phyloP scores from a whole-genome alignment of 176 grass and related monocot species.

The Carex parvula region DNA sequence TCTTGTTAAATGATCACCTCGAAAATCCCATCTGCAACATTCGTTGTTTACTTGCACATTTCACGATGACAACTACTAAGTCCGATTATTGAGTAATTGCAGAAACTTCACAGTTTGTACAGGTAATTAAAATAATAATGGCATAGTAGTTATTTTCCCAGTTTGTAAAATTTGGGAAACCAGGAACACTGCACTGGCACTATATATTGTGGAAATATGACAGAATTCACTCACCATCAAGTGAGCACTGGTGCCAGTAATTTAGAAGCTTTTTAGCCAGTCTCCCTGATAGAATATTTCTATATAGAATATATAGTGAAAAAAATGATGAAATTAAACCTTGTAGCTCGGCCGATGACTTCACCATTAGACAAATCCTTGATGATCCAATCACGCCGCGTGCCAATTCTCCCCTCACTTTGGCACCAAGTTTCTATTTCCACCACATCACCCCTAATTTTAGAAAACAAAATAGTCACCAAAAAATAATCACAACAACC shows the following conservation, averaged over 20 bases:
- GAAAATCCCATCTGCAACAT: neutral
- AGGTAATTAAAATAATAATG: neutral
- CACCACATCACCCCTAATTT: constrained; percentile 79
- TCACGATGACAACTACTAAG: neutral
- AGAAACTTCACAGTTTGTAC: neutral
- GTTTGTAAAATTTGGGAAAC: neutral
- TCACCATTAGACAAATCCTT: constrained; percentile 88
- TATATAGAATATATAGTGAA: neutral
- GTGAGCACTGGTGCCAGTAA: neutral
- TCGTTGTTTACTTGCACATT: neutral
- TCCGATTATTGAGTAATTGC: neutral
- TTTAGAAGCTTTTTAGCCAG: neutral
- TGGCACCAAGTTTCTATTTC: constrained; percentile 99
- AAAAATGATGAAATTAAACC: constrained; percentile 35
- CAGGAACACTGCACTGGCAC: neutral
- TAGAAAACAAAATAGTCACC: neutral
- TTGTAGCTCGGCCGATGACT: constrained; percentile 98
- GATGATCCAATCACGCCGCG: constrained; percentile 92
- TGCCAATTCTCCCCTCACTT: constrained; percentile 86
- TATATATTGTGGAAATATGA: neutral
- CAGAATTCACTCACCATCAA: neutral
- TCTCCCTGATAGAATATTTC: neutral
- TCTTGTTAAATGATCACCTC: neutral
- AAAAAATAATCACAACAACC: neutral
- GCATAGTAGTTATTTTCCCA: neutral